A percentile compares a stretch with the other conserved stretches of the same genome.
Evolutionary conservation across 345 rosid genomes (phyloP).

Genomic region (Aurinia saxatilis): DNA sequence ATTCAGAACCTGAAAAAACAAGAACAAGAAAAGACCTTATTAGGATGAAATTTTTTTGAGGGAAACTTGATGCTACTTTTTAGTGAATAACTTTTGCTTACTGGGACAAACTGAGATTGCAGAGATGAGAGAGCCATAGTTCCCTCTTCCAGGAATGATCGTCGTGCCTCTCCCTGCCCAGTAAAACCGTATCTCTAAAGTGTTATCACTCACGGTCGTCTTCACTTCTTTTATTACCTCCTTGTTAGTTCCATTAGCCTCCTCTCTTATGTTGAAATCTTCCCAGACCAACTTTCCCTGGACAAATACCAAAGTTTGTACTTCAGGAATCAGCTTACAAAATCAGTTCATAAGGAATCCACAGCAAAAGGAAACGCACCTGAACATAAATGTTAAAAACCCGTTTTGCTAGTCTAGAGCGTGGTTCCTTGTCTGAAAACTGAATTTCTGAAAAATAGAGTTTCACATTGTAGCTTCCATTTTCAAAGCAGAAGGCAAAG

Average conservation of each 20-base stretch:
- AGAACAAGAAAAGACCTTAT: not conserved
- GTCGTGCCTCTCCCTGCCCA: slow-evolving; percentile 75
- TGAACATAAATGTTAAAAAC: slow-evolving; percentile 40
- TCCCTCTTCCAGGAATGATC: slow-evolving; percentile 37
- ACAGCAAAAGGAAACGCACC: slow-evolving; percentile 1
- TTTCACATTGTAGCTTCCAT: slow-evolving; percentile 52
- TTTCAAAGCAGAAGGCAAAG: slow-evolving; percentile 48
- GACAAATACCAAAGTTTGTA: not conserved
- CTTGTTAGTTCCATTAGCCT: slow-evolving; percentile 39
- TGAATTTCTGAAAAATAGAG: slow-evolving; percentile 66
- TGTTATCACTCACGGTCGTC: slow-evolving; percentile 33
- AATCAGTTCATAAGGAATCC: not conserved
- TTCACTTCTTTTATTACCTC: slow-evolving; percentile 19
- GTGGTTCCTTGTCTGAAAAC: slow-evolving; percentile 39
- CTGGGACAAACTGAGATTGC: slow-evolving; percentile 49
- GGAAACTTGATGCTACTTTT: not conserved
- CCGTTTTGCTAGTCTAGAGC: slow-evolving; percentile 47
- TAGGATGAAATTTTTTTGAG: not conserved
- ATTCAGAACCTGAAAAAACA: slow-evolving; percentile 21
- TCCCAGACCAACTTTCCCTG: slow-evolving; percentile 41
- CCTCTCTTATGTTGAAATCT: slow-evolving; percentile 45
- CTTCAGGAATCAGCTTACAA: not conserved
- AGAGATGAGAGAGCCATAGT: slow-evolving; percentile 62
- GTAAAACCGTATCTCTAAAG: slow-evolving; percentile 47
- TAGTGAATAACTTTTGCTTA: not conserved